phyloP scores from a whole-genome alignment of 2,329 filamentous ascomycete species.

The Trichoderma breve region DNA sequence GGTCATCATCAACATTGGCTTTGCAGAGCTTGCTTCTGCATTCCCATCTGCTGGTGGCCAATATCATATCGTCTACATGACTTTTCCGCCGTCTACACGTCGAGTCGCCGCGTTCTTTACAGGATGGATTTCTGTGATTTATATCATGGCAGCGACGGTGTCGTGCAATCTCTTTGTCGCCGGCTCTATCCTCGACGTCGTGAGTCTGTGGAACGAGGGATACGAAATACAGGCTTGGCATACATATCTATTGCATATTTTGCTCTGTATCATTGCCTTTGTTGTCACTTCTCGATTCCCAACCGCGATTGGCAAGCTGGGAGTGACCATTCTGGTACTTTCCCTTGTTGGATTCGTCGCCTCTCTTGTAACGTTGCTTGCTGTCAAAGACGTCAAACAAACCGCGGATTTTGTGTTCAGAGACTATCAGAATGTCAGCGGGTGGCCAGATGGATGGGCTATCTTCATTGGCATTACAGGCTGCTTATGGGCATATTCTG shows the following conservation, averaged over 20 bases:
- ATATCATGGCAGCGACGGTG: conserved; percentile 28
- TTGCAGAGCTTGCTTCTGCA: conserved; percentile 29
- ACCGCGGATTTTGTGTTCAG: conserved; percentile 23
- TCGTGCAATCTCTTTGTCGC: conserved; percentile 31
- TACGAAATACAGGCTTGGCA: conserved; percentile 28
- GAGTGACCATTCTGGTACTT: conserved; percentile 26
- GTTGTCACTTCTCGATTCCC: conserved; percentile 25
- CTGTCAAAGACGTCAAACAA: conserved; percentile 25
- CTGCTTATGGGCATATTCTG: conserved; percentile 28
- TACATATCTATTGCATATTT: conserved; percentile 27
- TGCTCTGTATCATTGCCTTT: conserved; percentile 27
- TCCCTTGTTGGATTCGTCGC: conserved; percentile 28
- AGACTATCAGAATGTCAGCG: conserved; percentile 27
- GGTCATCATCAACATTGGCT: conserved; percentile 27
- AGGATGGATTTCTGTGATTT: conserved; percentile 28
- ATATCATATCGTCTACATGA: conserved; percentile 31
- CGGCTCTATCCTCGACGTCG: conserved; percentile 27
- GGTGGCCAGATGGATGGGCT: conserved; percentile 29
- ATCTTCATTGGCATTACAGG: conserved; percentile 27
- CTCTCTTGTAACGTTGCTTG: conserved; percentile 25
- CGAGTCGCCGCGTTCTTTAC: conserved; percentile 28
- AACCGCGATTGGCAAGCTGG: conserved; percentile 26
- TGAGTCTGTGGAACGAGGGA: conserved; percentile 23
- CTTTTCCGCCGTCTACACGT: conserved; percentile 26
- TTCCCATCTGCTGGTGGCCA: conserved; percentile 30